Evolutionary conservation across 495 filamentous ascomycete species (phyloP).

Genomic region (Talaromyces liani): DNA sequence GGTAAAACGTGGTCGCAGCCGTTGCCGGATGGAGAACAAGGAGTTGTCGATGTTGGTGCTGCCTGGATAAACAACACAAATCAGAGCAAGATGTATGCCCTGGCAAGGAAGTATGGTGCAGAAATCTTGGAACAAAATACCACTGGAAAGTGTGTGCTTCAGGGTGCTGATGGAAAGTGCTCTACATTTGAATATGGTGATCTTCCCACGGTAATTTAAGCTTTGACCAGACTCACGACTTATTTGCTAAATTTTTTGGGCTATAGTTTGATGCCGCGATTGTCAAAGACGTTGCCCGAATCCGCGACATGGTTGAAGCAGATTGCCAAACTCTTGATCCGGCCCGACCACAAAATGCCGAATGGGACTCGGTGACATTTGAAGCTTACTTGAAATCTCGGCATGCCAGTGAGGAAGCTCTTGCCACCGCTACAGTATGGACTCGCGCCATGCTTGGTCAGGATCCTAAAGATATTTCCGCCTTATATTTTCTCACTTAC

Average conservation of each 20-base stretch:
- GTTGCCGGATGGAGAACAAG: conserved; percentile 11
- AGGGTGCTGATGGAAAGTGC: conserved; percentile 26
- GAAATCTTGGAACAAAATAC: conserved; percentile 39
- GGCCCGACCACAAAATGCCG: conserved; percentile 10
- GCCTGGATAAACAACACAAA: conserved; percentile 48
- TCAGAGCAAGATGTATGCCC: conserved; percentile 29
- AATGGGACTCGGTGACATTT: conserved; percentile 26
- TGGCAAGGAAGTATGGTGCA: conserved; percentile 26
- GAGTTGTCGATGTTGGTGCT: conserved; percentile 39
- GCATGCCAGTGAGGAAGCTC: conserved; percentile 14
- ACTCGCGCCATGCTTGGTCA: conserved; percentile 35
- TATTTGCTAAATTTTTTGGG: neutral
- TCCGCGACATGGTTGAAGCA: neutral
- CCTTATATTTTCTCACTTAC: conserved; percentile 38
- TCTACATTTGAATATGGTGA: conserved; percentile 8
- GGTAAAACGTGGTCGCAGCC: conserved; percentile 34
- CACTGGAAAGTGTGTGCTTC: conserved; percentile 23
- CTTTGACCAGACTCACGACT: neutral
- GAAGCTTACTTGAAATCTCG: conserved; percentile 18
- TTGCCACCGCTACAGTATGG: conserved; percentile 27
- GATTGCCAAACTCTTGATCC: neutral
- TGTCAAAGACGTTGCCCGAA: conserved; percentile 14
- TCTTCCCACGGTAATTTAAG: neutral
- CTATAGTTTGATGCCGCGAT: neutral
- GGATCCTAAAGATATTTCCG: conserved; percentile 33